Evolutionary conservation across 1,284 basidiomycete species (phyloP).

Genomic region (Trametes sp.): DNA sequence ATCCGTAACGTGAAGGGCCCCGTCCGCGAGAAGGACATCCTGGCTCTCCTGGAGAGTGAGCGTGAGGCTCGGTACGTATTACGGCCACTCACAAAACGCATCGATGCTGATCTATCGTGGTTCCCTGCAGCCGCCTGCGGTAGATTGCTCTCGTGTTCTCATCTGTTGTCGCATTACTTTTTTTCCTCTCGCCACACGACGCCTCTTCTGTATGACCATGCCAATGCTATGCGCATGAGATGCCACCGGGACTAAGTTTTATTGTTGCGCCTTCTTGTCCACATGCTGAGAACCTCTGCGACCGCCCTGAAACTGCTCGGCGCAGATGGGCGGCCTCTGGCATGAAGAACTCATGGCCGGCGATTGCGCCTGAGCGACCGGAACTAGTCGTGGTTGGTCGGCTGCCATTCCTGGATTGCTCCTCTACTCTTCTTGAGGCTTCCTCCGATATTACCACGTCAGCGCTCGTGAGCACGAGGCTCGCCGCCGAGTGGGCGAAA

Average conservation of each 20-base stretch:
- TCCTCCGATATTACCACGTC: background rate
- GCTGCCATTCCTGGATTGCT: background rate
- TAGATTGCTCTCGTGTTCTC: constrained; percentile 37
- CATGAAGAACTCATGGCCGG: background rate
- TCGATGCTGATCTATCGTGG: constrained; percentile 16
- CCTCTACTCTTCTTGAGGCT: no score
- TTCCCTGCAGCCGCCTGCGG: constrained; percentile 49
- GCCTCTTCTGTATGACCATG: constrained; percentile 44
- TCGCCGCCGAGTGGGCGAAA: background rate
- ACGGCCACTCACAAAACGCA: background rate
- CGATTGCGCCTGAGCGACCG: background rate
- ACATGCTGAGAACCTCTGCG: background rate
- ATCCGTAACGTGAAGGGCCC: constrained; percentile 99
- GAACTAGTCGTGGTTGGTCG: background rate
- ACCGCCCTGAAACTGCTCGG: no score
- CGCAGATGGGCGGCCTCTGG: constrained; percentile 1
- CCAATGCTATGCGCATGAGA: constrained; percentile 39
- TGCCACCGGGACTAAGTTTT: constrained; percentile 12
- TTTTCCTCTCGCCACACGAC: constrained; percentile 35
- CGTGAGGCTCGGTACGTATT: constrained; percentile 96
- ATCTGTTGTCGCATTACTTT: constrained; percentile 28
- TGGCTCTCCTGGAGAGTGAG: constrained; percentile 98
- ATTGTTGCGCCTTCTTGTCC: background rate
- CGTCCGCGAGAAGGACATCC: constrained; percentile 95
- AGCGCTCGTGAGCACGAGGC: constrained; percentile 7